Evolutionary conservation across 1,284 basidiomycete genomes (phyloP), one percentile per base, ranked within the genome.

Genomic region (Rhodotorula sp.): DNA sequence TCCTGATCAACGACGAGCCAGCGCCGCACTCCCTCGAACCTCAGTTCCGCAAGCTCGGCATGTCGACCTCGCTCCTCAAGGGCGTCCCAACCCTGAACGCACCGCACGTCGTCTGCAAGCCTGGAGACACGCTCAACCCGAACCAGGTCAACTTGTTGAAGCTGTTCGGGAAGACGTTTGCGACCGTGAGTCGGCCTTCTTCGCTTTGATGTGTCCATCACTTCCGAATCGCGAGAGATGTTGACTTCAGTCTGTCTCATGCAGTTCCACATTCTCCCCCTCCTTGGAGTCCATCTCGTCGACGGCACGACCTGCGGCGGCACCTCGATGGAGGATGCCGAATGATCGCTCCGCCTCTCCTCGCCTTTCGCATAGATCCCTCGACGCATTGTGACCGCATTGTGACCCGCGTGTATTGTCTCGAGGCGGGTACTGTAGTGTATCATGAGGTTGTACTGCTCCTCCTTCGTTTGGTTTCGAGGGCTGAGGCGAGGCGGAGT

Each of bases 11-110:
- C 49, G 84, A 85, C 68, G 71, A 73, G 24, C 89, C 93, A 1
- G 94, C 98, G 80, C 92, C 95, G 36, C 94, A 97, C 81, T 93
- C 92, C 76, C 91, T 98, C 82, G 95, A 99, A 77, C 93, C 95
- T 29, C 94, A 98, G 79, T 84, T 99, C 64, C 88, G 95, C 66
- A 90, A 90, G 79, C 86, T 98, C 39, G 96, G 96, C 19, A 83
- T 99, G 63, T 85, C 88, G 56, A 98, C 95, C 27, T 76, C 67
- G 32, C 86, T 99, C 83, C 86, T 89, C 73, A 87, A 86, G 74
- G 96, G 95, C 67, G 90, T 97, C 2, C 95, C 96, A 4, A 91
- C 89, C 7, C 83, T 99, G 64, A 74, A 74, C 36, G 84, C 83
- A 65, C 84, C 90, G n/a, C 94, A 95, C 79, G 85, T 86, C 59